These are phyloP conservation scores for Saccharomycopsis sp. DNA, from an alignment of 805 yeast species.

Conservation along the genomic window DNA sequence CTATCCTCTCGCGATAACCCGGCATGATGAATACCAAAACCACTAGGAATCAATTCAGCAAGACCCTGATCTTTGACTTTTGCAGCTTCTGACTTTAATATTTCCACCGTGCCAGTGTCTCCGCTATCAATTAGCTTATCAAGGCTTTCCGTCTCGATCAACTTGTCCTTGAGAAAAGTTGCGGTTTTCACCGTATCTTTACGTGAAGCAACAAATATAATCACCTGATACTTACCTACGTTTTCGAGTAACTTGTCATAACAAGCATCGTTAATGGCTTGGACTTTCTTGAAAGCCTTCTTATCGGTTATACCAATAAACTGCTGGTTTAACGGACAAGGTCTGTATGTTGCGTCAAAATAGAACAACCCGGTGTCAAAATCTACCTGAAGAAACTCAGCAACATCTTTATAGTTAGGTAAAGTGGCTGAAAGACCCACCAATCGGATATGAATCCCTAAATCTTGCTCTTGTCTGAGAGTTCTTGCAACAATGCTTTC, in stretches of 20 bases:
- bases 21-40: constrained; percentile 90
- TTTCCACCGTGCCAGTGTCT: constrained; percentile 54
- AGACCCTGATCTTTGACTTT: constrained; percentile 46
- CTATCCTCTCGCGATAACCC: constrained; percentile 73
- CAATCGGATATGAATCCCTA: constrained; percentile 51
- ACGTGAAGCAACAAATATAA: constrained; percentile 89
- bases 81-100: constrained; percentile 58
- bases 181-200: constrained; percentile 89
- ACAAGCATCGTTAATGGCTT: constrained; percentile 88
- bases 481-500: constrained; percentile 83
- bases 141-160: constrained; percentile 48
- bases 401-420: constrained; percentile 85
- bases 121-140: constrained; percentile 37
- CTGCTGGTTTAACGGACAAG: constrained; percentile 87
- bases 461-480: constrained; percentile 38
- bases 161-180: constrained; percentile 55
- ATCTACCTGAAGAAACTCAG: constrained; percentile 67
- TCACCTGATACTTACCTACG: constrained; percentile 65
- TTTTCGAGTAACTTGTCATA: constrained; percentile 68
- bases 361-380: constrained; percentile 57
- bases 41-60: constrained; percentile 55
- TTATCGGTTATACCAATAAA: constrained; percentile 84
- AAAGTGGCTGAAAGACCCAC: constrained; percentile 90
- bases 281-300: constrained; percentile 66
- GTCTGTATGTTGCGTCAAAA: constrained; percentile 80